Evolutionary conservation across 2,329 filamentous ascomycete species (phyloP), one percentile per base, ranked within the genome.

Genomic region (Stromatinia cepivora): DNA sequence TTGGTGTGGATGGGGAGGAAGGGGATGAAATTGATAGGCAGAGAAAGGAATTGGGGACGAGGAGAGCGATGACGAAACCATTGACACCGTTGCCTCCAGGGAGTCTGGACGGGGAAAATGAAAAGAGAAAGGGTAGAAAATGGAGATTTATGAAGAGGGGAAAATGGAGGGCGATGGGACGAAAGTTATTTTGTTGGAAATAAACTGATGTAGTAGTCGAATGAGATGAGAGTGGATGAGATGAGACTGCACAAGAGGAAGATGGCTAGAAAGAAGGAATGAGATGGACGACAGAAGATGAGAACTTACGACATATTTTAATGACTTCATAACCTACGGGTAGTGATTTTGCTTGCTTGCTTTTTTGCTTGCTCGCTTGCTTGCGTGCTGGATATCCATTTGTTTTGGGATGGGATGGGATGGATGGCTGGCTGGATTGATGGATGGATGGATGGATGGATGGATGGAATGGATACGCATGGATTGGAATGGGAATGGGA

Each of bases 101-200:
- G 3, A 66, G n/a, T 17, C n/a, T 13, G 17, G 34, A 2, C 5
- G 62, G 6, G 17, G 62, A 42, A 3, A 42, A n/a, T 42, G 62
- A 66, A 34, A 66, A 56, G n/a, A 56, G n/a, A 9, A 22, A 4
- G 34, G n/a, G 17, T n/a, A n/a, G n/a, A 22, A 45, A 20, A 31
- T 64, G 64, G 11, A 42, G 39, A 17, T 42, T 42, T 42, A 61
- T 45, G 22, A 52, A 34, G 28, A 42, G 20, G 62, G 36, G 34
- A 3, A 42, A 10, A 39, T 66, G 50, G 34, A 56, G 48, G 48
- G 48, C 22, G 58, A 11, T 66, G 58, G 15, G 57, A 65, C 54
- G 69, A 48, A 74, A 54, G 67, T 54, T 75, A 31, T 45, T 28
- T 9, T 75, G 73, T 70, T 74, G 71, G 71, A 45, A 63, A 34